Evolutionary conservation across 768 basidiomycete genomes (phyloP), one percentile per base, ranked within the genome.

Genomic region (Hygrophoropsis aurantiaca): DNA sequence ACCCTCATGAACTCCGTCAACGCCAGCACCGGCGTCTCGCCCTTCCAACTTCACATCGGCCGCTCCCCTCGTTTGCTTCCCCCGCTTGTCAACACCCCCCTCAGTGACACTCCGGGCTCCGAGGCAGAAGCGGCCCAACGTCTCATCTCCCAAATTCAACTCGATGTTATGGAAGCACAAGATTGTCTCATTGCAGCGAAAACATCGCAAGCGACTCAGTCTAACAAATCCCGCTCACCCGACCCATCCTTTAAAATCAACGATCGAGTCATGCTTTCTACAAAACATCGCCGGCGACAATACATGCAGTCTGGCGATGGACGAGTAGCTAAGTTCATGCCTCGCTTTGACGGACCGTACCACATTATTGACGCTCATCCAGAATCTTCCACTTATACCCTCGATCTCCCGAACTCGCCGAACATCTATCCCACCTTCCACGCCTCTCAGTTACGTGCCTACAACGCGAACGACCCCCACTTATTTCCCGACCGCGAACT

Each of bases 1-100:
- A 48, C 54, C 3, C 44, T 70, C 5, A 74, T 73, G 58, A 68
- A 64, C 36, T 58, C 59, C 0, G 50, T 64, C 0, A 69, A 69
- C 20, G 33, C 43, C 15, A 63, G 41, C 50, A 65, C 66, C 57
- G 59, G 67, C 1, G 69, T 61, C 44, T 61, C 59, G 0, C 48
- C 46, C 2, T 74, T 74, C 47, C 61, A 69, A 19, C 49, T 69
- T 0, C 47, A 51, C 10, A 20, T 57, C 2, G 63, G 70, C 0
- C 35, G 38, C 0, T 54, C 53, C 0, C 67, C 69, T 0, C 37
- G 57, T 0, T 1, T 65, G 13, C 44, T 71, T 2, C 60, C 57
- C 0, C 67, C 16, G 33, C 33, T 34, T 34, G 11, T 16, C 11
- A 16, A 11, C 33, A 34, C 33, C 33, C 11, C 33, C 33, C 33